phyloP scores from a whole-genome alignment of 345 rosid species.

The Eucalyptus urophylla region DNA sequence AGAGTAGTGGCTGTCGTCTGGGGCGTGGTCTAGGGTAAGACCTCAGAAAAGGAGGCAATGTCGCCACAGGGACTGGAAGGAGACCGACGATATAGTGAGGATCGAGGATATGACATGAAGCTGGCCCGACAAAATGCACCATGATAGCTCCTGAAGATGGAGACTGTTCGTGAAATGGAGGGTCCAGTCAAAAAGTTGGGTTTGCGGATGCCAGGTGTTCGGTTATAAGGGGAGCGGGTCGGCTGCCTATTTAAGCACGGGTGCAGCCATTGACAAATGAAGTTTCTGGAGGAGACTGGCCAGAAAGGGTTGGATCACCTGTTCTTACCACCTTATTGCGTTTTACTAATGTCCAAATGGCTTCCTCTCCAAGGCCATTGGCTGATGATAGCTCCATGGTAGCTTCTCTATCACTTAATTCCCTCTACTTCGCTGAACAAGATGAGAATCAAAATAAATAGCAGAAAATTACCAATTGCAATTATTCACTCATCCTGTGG shows the following conservation, averaged over 20 bases:
- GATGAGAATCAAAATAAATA: too few relatives aligned
- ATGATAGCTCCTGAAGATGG: too few relatives aligned
- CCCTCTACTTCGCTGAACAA: too few relatives aligned
- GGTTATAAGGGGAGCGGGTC: neutral
- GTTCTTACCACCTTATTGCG: neutral
- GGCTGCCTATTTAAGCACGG: neutral
- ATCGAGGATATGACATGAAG: neutral
- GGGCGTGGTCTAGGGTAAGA: neutral
- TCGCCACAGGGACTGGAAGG: neutral
- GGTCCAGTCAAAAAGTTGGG: fast-evolving
- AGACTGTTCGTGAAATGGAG: too few relatives aligned
- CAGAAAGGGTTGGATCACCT: neutral
- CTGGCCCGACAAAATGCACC: neutral
- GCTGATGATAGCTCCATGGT: neutral
- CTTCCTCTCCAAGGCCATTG: neutral
- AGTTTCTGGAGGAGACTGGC: neutral
- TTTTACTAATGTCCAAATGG: neutral
- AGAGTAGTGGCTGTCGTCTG: neutral
- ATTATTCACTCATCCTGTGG: too few relatives aligned
- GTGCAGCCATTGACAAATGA: neutral
- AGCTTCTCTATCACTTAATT: too few relatives aligned
- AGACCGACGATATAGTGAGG: neutral
- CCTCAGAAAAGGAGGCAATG: neutral
- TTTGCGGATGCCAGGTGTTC: too few relatives aligned
- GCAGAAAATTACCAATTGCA: too few relatives aligned